These are phyloP conservation scores for Gyrodon lividus DNA, from an alignment of 768 basidiomycete species.

Conservation along the genomic window DNA sequence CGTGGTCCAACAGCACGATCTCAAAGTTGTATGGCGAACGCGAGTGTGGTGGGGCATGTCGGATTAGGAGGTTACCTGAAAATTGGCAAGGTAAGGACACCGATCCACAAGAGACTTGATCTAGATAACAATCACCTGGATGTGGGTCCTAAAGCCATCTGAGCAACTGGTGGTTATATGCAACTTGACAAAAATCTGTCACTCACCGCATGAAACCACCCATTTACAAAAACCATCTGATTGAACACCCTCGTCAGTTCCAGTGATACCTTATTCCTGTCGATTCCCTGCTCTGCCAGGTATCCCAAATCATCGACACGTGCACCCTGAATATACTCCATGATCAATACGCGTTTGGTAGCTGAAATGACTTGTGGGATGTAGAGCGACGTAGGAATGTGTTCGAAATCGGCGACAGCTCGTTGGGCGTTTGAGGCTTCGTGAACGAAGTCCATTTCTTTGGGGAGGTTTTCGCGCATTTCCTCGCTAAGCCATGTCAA, in stretches of 20 bases:
- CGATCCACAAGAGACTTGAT: slow-evolving; percentile 1
- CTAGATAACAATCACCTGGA: slow-evolving; percentile 50
- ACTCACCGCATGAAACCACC: slow-evolving; percentile 82
- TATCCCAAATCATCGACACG: slow-evolving; percentile 87
- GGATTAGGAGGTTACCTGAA: slow-evolving; percentile 86
- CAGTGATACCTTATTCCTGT: slow-evolving; percentile 90
- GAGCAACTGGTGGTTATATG: slow-evolving; percentile 5
- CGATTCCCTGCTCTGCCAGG: slow-evolving; percentile 77
- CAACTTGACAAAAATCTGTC: not conserved
- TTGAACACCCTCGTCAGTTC: slow-evolving; percentile 90
- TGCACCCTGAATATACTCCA: slow-evolving; percentile 92
- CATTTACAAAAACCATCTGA: slow-evolving; percentile 94
- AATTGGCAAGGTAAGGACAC: not conserved
- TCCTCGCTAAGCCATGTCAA: slow-evolving; percentile 92
- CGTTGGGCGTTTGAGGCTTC: slow-evolving; percentile 86
- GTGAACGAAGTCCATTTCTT: slow-evolving; percentile 92
- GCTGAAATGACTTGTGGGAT: slow-evolving; percentile 82
- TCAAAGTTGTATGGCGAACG: slow-evolving; percentile 93
- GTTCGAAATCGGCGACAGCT: slow-evolving; percentile 65
- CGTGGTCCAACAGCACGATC: slow-evolving; percentile 92
- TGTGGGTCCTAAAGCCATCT: slow-evolving; percentile 70
- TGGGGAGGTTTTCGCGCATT: slow-evolving; percentile 88
- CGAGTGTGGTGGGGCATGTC: slow-evolving; percentile 60
- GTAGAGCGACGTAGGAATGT: slow-evolving; percentile 77
- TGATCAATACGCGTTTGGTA: slow-evolving; percentile 81